A percentile compares a stretch with the other conserved stretches of the same genome.
Conservation (phyloP, 2,329 filamentous ascomycete genomes). For the Herpotrichia juniperi region DNA sequence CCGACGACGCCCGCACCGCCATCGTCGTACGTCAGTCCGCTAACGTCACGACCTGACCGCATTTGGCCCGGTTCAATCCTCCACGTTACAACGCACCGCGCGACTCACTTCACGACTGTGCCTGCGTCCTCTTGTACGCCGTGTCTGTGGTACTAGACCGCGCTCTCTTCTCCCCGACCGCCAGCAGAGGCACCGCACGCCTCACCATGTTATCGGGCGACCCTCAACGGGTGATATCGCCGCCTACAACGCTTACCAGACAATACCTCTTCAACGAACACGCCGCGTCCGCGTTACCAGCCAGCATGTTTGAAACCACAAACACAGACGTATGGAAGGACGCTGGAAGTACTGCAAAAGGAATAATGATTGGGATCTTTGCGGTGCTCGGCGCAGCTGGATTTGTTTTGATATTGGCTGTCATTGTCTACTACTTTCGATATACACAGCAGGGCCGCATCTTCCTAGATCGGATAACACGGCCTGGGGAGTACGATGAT, state of each 20-base stretch:
- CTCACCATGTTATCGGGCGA: slow-evolving; percentile 41
- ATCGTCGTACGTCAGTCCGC: slow-evolving; percentile 23
- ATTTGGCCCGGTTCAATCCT: slow-evolving; percentile 17
- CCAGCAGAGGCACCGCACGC: slow-evolving; percentile 9
- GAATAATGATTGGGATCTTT: slow-evolving; percentile 91
- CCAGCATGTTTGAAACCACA: slow-evolving; percentile 24
- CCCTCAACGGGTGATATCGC: slow-evolving; percentile 29
- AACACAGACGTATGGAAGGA: too few species aligned
- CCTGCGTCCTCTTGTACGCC: slow-evolving; percentile 20
- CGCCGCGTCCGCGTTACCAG: slow-evolving; percentile 30
- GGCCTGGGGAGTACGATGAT: slow-evolving; percentile 96
- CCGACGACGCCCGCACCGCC: slow-evolving; percentile 18
- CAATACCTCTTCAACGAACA: slow-evolving; percentile 32
- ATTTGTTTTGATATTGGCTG: slow-evolving; percentile 78
- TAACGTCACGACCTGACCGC: slow-evolving; percentile 9
- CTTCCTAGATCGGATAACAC: slow-evolving; percentile 87
- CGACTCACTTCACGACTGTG: slow-evolving; percentile 26
- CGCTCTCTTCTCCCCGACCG: background rate
- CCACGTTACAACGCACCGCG: slow-evolving; percentile 19
- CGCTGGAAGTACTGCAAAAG: slow-evolving; percentile 66
- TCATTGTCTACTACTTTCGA: slow-evolving; percentile 90
- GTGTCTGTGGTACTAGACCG: slow-evolving; percentile 9
- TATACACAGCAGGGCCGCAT: slow-evolving; percentile 89
- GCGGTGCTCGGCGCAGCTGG: slow-evolving; percentile 93
- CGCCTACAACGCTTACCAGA: slow-evolving; percentile 39